Base-by-base conservation (phyloP, 2,329 filamentous ascomycete species). In the Polytolypa hystricis region DNA sequence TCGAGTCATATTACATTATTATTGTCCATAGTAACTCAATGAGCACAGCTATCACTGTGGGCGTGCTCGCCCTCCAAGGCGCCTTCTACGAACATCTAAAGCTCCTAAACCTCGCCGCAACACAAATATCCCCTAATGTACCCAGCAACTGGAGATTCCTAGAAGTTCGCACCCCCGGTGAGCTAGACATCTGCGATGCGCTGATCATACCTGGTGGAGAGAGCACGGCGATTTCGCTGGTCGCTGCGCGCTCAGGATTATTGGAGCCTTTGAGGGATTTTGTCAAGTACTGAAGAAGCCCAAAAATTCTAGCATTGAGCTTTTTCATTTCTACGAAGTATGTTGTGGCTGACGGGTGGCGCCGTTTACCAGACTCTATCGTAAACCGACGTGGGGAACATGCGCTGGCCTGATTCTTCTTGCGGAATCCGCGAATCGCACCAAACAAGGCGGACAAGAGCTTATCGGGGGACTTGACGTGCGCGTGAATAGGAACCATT, bases 391-490 rank as follows among this genome's bases (percentile, higher is more conserved):
- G 16, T 98, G 89, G 89, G 91, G 91, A 39, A 96, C 91, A 14
- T 98, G 91, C 58, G 91, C 91, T 9, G 91, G 91, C 7, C 72
- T 96, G 39, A 95, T 98, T 48, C 67, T 96, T 33, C 77, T 98
- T 33, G 81, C 86, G 2, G 83, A 94, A 52, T 78, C 81, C 40
- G 89, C 86, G 33, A 93, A 89, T 57, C 75, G 80, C 43, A 86
- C 84, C 25, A 96, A 95, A 57, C 79, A 82, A 51, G 86, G 85
- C 29, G 89, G 89, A 0, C 91, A 96, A 59, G 85, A 94, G 41
- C 71, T 96, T 37, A 85, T 98, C 43, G 91, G 91, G 10, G 91
- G 91, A 2, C 70, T 98, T 25, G 80, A 86, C 52, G 87, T 98
- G 23, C 72, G 84, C 30, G 87, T 96, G 20, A 86, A 93, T 54